Base-by-base conservation (phyloP, 2,329 filamentous ascomycete species). In the Leptographium lundbergii region DNA sequence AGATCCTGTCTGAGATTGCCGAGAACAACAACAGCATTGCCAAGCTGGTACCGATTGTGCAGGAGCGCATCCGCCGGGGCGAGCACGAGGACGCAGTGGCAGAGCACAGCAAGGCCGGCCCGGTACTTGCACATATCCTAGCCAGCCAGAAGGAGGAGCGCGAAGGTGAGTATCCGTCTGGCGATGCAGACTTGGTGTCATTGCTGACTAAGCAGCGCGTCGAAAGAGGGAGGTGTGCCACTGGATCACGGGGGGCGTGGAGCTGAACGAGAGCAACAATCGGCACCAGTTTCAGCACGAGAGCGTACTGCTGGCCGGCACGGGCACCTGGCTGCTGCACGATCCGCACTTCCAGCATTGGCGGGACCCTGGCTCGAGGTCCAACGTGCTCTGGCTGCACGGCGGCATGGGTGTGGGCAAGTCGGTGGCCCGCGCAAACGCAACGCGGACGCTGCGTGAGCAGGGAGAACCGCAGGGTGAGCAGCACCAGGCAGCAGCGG, bases 301-400 rank as follows among this genome's bases (percentile, higher is more conserved):
- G 34, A 42, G 7, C 13, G 51, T 32, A 6, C 48, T 42, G 13
- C 24, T 45, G 29, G 32, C n/a, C 17, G 50, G 36, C 24, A 58
- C 50, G 29, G 56, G 56, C 17, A 32, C 34, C 22, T 58, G 50
- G 56, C 36, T 54, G 45, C 27, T 42, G 19, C 17, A 34, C 6
- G 56, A 57, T 9, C 6, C 32, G 48, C 47, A 25, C 14, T 53
- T 57, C 29, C 27, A 25, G 9, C 32, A 24, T 22, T 57, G 56
- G 56, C 34, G 45, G 7, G 56, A 57, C 24, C n/a, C 56, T 1
- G 22, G 24, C 47, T 52, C 56, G 22, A 32, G 24, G 22, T 25
- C 19, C 24, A 57, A 57, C 25, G 56, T 52, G n/a, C 48, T 57
- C 17, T 57, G 56, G 56, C 56, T 57, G 29, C 29, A 52, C 22